Conservation (phyloP, 768 basidiomycete species). For the Pleurotus pulmonarius region DNA sequence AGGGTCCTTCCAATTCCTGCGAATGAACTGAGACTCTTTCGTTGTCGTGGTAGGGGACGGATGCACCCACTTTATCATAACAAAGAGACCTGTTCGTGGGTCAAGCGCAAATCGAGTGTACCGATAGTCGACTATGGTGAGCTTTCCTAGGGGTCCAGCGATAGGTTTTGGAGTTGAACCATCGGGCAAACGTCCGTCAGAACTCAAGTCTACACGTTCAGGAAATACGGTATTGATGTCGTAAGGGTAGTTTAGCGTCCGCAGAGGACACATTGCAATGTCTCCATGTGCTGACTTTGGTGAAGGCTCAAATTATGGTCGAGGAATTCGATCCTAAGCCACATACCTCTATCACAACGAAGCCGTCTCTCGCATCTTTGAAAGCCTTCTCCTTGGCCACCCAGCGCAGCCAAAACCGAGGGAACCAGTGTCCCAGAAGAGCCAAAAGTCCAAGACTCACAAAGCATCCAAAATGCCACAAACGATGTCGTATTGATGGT, state of each 20-base stretch:
- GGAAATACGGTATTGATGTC: conserved; percentile 80
- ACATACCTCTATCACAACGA: conserved; percentile 87
- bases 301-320: neutral
- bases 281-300: conserved; percentile 81
- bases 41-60: neutral
- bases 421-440: conserved; percentile 92
- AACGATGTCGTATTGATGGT: conserved; percentile 51
- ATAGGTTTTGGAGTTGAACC: neutral
- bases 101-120: conserved; percentile 91
- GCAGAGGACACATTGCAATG: conserved; percentile 71
- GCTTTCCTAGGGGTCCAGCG: conserved; percentile 31
- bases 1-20: conserved; percentile 88
- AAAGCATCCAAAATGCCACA: conserved; percentile 73
- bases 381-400: conserved; percentile 84
- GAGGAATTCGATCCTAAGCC: too few relatives aligned
- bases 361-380: conserved; percentile 60
- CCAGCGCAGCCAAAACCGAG: conserved; percentile 86
- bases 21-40: conserved; percentile 2
- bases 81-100: conserved; percentile 76
- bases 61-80: conserved; percentile 67
- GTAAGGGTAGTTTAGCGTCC: conserved; percentile 69
- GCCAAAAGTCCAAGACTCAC: conserved; percentile 69
- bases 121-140: conserved; percentile 84
- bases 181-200: conserved; percentile 13
- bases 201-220: conserved; percentile 21